Evolutionary conservation across 1,139 yeast species (phyloP).

Genomic region (Pichia sp.): DNA sequence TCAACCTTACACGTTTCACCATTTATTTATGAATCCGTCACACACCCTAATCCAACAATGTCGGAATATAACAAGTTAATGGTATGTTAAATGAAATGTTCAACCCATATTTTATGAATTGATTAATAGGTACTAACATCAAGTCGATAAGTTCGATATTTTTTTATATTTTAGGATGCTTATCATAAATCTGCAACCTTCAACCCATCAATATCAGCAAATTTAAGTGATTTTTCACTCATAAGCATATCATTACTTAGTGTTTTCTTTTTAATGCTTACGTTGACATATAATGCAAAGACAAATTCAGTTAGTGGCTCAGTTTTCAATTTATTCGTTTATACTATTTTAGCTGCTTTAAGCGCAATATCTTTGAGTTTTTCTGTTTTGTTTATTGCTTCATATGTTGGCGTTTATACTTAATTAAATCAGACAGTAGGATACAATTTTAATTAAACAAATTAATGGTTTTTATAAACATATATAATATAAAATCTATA

Average conservation of each 20-base stretch:
- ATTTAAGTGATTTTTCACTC: neutral
- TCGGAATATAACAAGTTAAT: conserved; percentile 2
- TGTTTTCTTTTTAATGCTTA: conserved; percentile 5
- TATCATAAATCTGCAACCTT: conserved; percentile 3
- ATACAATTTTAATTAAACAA: neutral
- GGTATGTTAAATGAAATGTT: conserved; percentile 1
- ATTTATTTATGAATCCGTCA: neutral
- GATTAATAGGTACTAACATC: conserved; percentile 1
- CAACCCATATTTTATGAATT: neutral
- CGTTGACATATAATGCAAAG: conserved; percentile 7
- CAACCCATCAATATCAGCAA: conserved; percentile 4
- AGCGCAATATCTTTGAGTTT: conserved; percentile 24
- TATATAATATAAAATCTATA: neutral
- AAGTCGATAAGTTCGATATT: neutral
- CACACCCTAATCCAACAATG: neutral
- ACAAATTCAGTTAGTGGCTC: conserved; percentile 1
- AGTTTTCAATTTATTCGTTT: conserved; percentile 6
- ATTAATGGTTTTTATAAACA: neutral
- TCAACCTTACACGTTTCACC: neutral
- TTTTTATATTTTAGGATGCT: neutral
- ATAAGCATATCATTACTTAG: conserved; percentile 1
- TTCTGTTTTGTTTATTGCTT: conserved; percentile 25
- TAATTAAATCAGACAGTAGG: conserved; percentile 2
- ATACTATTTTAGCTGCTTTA: conserved; percentile 17
- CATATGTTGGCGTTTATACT: conserved; percentile 28